Conservation (phyloP, 2,329 filamentous ascomycete genomes). For the Biscogniauxia marginata region DNA sequence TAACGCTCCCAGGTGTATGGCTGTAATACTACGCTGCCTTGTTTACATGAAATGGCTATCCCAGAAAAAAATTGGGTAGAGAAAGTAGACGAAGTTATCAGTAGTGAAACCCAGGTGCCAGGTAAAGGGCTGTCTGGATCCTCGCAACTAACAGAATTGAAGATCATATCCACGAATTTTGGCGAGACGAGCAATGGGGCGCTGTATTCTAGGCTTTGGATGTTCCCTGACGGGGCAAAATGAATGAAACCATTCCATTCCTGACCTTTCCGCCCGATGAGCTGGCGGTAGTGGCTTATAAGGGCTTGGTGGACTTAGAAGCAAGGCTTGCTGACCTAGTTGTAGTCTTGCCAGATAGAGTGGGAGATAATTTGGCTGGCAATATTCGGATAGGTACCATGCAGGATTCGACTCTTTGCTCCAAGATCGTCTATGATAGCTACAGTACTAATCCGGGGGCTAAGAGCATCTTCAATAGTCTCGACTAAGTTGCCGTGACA, state of each 20-base stretch:
- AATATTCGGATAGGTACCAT: conserved; percentile 32
- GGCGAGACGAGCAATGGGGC: no score
- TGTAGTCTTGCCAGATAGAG: conserved; percentile 23
- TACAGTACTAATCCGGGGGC: conserved; percentile 37
- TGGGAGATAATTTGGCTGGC: conserved; percentile 32
- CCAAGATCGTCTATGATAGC: conserved; percentile 27
- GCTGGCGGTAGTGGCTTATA: conserved; percentile 42
- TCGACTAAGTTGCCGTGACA: conserved; percentile 17
- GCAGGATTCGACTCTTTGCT: conserved; percentile 32
- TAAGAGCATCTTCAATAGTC: conserved; percentile 29
- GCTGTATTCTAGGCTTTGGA: no score
- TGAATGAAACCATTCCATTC: conserved; percentile 33
- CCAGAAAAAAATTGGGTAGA: no score
- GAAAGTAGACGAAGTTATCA: no score
- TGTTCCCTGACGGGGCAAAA: conserved; percentile 41
- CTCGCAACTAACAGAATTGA: no score
- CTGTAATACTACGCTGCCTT: no score
- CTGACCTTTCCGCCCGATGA: conserved; percentile 23
- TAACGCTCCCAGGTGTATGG: no score
- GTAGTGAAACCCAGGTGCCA: no score
- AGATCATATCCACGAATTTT: no score
- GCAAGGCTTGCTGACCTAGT: conserved; percentile 25
- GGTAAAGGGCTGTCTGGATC: no score
- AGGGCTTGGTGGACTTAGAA: conserved; percentile 38
- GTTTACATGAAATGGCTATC: no score